These are phyloP conservation scores for Patellaria atrata DNA, from an alignment of 495 filamentous ascomycete species.

Conservation along the genomic window DNA sequence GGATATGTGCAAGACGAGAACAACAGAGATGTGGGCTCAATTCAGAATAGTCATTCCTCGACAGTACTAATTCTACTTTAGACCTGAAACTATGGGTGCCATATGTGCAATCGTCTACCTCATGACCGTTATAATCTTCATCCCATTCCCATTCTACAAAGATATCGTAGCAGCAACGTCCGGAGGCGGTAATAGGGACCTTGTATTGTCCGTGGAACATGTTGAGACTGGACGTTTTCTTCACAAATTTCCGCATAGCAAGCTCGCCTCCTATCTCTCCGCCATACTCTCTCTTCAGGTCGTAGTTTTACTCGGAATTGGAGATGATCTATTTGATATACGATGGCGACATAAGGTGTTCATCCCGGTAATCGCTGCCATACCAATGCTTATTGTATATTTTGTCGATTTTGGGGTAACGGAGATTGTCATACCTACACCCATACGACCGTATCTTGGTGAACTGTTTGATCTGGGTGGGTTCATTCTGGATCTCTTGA, in stretches of 20 bases:
- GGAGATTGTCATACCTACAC: conserved; percentile 75
- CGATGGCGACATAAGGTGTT: conserved; percentile 97
- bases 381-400: conserved; percentile 92
- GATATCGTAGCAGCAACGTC: conserved; percentile 94
- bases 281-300: conserved; percentile 83
- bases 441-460: conserved; percentile 69
- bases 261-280: conserved; percentile 92
- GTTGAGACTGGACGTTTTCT: conserved; percentile 66
- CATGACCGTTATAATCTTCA: conserved; percentile 71
- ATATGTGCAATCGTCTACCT: conserved; percentile 89
- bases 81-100: conserved; percentile 95
- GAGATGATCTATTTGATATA: conserved; percentile 95
- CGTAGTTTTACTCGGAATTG: conserved; percentile 79
- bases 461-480: conserved; percentile 63
- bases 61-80: conserved; percentile 19
- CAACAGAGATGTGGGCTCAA: conserved; percentile 52
- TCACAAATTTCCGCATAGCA: conserved; percentile 87
- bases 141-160: conserved; percentile 95
- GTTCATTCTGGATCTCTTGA: conserved; percentile 3
- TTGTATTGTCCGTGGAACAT: conserved; percentile 49
- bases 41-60: background rate
- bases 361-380: conserved; percentile 85
- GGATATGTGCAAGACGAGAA: conserved; percentile 70
- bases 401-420: conserved; percentile 98
- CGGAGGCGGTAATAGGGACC: conserved; percentile 81